Base-by-base conservation (phyloP, 192 early-diverging fungal species). In the Linnemannia elongata region DNA sequence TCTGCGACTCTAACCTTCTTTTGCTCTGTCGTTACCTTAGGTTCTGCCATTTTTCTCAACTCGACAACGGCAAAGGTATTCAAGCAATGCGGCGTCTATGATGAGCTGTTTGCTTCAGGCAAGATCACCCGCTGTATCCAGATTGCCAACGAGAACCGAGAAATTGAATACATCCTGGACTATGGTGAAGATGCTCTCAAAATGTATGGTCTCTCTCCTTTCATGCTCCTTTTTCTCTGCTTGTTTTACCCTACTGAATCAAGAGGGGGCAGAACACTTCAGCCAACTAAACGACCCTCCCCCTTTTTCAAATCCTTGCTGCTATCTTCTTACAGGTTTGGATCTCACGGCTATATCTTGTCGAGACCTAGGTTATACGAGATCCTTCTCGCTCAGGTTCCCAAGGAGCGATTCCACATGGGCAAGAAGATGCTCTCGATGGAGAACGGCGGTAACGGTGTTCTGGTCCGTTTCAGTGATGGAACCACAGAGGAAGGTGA, bases 381-480 rank as follows among this genome's bases (percentile, higher is more conserved):
- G n/a, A 52, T 74, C n/a, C 45, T 74, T 8, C 72, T 44, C n/a
- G 10, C 38, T 30, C 72, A 74, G 30, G 44, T 74, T 18, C 72
- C 72, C 7, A 15, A 8, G 18, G 44, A 35, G 17, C 39, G 44
- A 7, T n/a, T 74, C 44, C 45, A 49, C 20, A 44, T 52, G 44
- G 13, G 13, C 45, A 74, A 74, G 30, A 74, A 52, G 45, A 44
- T 74, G 41, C 45, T 74, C 41, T 74, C 33, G 22, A 47, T 74
- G 20, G 22, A 74, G 22, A n/a, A 74, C 8, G 44, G n/a, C 6
- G 41, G 45, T n/a, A n/a, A 74, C 30, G 72, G 42, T 10, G 78
- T 71, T 6, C n/a, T 27, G 12, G 44, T 79, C 68, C 78, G 44
- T 6, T 70, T 27, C 70, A 55, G 45, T 33, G 78, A 79, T 33